A percentile compares a stretch with the other conserved stretches of the same genome.
Evolutionary conservation across 1,139 yeast species (phyloP).

Genomic region (Saccharomyces pastorianus): DNA sequence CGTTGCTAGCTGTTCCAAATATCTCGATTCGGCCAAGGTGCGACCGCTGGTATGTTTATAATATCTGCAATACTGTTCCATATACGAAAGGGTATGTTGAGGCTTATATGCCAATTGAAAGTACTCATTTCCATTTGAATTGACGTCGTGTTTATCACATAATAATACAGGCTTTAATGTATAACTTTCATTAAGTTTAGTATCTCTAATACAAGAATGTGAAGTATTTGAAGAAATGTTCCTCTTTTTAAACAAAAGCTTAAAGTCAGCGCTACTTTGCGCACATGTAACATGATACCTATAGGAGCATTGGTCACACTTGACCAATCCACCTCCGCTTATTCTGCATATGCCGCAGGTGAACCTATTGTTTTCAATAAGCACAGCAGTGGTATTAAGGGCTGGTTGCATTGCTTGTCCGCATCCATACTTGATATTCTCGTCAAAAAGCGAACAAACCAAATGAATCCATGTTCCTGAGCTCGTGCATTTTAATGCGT

Average conservation of each 20-base stretch:
- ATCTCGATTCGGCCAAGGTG: slow-evolving; percentile 11
- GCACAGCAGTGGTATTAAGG: slow-evolving; percentile 17
- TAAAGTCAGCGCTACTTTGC: slow-evolving; percentile 39
- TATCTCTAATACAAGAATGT: background rate
- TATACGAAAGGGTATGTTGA: slow-evolving; percentile 3
- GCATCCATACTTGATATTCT: slow-evolving; percentile 38
- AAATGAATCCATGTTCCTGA: slow-evolving; percentile 78
- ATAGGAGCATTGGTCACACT: slow-evolving; percentile 38
- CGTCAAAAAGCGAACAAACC: slow-evolving; percentile 57
- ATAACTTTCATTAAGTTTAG: slow-evolving; percentile 3
- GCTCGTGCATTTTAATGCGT: slow-evolving; percentile 62
- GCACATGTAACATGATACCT: slow-evolving; percentile 64
- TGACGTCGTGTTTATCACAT: slow-evolving; percentile 14
- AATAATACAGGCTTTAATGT: slow-evolving; percentile 14
- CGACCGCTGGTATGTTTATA: slow-evolving; percentile 8
- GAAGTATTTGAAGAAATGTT: background rate
- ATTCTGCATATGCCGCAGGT: slow-evolving; percentile 38
- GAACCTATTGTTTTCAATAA: slow-evolving; percentile 15
- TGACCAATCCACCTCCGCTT: slow-evolving; percentile 36
- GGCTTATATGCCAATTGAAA: slow-evolving; percentile 4
- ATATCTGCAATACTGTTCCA: slow-evolving; percentile 11
- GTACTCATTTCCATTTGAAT: background rate
- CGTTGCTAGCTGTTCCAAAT: slow-evolving; percentile 8
- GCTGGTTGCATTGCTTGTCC: slow-evolving; percentile 40
- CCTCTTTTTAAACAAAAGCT: slow-evolving; percentile 38